Percentiles rank a stretch among this genome's conserved stretches.
Conservation (phyloP, 164 flowering plant genomes). For the Chimonanthus salicifolius region DNA sequence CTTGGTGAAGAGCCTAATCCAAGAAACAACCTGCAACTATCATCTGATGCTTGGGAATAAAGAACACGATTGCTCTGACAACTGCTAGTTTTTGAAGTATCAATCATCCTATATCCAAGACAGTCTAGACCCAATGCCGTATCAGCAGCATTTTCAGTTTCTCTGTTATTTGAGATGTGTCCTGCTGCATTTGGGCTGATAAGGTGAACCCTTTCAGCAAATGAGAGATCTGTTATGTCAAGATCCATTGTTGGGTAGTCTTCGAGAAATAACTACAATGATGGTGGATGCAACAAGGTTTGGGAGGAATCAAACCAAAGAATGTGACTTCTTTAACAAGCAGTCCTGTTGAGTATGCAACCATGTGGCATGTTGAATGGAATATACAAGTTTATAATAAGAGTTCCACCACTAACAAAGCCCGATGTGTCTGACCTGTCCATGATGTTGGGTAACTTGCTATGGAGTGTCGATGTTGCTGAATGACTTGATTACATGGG, state of each 20-base stretch:
- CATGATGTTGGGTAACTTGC: constrained; percentile 15
- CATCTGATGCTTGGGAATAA: constrained; percentile 39
- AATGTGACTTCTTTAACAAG: not conserved
- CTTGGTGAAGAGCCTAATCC: constrained; percentile 81
- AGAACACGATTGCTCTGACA: constrained; percentile 12
- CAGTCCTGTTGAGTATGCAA: not conserved
- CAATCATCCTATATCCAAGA: constrained; percentile 40
- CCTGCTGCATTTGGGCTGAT: not conserved
- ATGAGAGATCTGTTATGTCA: constrained; percentile 21
- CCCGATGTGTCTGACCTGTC: constrained; percentile 38
- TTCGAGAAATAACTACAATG: not conserved
- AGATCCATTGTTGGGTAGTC: constrained; percentile 39
- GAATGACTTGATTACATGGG: constrained; percentile 2
- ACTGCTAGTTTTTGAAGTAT: constrained; percentile 17
- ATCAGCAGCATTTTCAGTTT: constrained; percentile 40
- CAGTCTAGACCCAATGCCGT: constrained; percentile 57
- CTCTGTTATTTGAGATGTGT: constrained; percentile 1
- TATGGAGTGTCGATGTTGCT: constrained; percentile 9
- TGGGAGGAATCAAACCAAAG: constrained; percentile 1
- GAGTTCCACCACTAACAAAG: constrained; percentile 73
- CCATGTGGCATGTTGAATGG: constrained; percentile 11
- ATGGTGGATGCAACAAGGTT: constrained; percentile 3
- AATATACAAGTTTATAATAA: constrained; percentile 10
- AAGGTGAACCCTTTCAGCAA: constrained; percentile 26
- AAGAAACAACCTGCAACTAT: constrained; percentile 72